phyloP scores from a whole-genome alignment of 176 grass and related monocot species.

The Tillandsia fasciculata region DNA sequence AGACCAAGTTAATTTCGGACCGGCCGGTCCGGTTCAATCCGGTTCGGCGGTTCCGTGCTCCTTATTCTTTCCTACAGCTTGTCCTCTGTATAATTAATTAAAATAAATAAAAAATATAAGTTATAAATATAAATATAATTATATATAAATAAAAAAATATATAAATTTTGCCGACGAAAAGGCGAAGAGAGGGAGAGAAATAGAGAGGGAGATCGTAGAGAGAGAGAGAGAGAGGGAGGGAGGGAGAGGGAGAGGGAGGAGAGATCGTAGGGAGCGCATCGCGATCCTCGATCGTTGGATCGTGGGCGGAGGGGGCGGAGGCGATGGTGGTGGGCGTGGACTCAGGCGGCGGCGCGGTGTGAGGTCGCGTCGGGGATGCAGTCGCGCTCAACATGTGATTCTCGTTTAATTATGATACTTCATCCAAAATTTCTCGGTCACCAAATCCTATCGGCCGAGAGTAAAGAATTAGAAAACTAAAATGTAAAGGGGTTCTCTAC shows the following conservation, averaged over 20 bases:
- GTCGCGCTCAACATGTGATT: conserved; percentile 60
- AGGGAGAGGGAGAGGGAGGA: not conserved
- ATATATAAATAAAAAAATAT: too few relatives aligned
- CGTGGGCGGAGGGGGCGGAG: not conserved
- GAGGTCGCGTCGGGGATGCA: not conserved
- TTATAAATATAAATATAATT: too few relatives aligned
- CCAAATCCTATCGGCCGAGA: too few relatives aligned
- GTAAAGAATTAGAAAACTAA: too few relatives aligned
- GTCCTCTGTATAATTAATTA: too few relatives aligned
- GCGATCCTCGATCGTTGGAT: not conserved
- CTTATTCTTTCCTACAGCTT: too few relatives aligned
- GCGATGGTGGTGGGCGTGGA: not conserved
- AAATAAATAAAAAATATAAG: too few relatives aligned
- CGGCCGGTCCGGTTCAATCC: too few relatives aligned
- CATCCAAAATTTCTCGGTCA: too few relatives aligned
- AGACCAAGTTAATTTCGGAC: too few relatives aligned
- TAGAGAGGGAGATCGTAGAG: not conserved
- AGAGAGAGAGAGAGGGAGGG: not conserved
- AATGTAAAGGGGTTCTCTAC: too few relatives aligned
- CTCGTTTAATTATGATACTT: not conserved
- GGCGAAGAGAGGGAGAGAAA: not conserved
- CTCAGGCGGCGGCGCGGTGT: not conserved
- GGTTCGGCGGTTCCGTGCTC: too few relatives aligned
- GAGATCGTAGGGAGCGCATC: not conserved
- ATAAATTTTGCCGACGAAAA: not conserved